These are phyloP conservation scores for Colletotrichum sp. DNA, from an alignment of 2,329 filamentous ascomycete genomes.

Conservation along the genomic window DNA sequence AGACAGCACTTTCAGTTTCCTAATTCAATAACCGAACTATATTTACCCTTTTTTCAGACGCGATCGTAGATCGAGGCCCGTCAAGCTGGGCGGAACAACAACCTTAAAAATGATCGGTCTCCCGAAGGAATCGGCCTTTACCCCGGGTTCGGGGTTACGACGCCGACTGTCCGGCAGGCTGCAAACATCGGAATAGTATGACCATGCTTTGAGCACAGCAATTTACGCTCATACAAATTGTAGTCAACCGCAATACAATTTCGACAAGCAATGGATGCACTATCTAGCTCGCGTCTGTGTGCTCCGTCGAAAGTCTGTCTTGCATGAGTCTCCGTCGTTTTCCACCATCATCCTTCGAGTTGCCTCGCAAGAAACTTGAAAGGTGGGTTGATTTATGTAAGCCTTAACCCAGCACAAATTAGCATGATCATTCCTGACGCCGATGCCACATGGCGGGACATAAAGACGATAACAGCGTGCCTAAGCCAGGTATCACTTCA, in stretches of 20 bases:
- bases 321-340: not conserved
- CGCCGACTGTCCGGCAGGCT: not conserved
- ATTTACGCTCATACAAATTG: not conserved
- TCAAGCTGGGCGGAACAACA: not conserved
- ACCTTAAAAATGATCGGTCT: not conserved
- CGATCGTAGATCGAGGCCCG: not conserved
- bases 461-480: not conserved
- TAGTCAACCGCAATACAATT: accelerated
- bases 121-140: not conserved
- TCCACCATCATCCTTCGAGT: not conserved
- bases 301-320: not conserved
- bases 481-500: accelerated
- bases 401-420: not conserved
- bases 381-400: accelerated
- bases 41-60: not conserved
- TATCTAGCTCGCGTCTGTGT: too few relatives aligned
- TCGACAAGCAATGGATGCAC: not conserved
- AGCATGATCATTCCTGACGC: not conserved
- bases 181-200: not conserved
- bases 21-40: not conserved
- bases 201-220: not conserved
- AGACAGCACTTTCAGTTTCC: not conserved
- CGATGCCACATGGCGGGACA: not conserved
- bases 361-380: accelerated
- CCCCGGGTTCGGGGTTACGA: not conserved